These are phyloP conservation scores for Monocercomonoides exilis DNA, from an alignment of 78 protist genomes.

Conservation along the genomic window DNA sequence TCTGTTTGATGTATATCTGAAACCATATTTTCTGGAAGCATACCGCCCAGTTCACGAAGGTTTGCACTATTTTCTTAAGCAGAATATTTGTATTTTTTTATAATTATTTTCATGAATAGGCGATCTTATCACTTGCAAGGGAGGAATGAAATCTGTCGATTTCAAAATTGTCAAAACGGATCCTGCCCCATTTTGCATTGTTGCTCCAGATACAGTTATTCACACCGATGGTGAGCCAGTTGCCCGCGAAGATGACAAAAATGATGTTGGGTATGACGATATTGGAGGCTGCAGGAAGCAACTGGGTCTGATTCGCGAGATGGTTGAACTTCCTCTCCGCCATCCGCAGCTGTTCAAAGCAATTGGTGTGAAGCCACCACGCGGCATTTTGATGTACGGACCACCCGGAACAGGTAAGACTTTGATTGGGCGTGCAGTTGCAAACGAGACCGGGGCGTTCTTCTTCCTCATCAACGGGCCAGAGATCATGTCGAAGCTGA, in stretches of 20 bases:
- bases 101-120: constrained; percentile 5
- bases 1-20: constrained; percentile 90
- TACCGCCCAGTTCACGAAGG: constrained; percentile 98
- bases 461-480: constrained; percentile 98
- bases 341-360: constrained; percentile 96
- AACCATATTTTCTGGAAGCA: constrained; percentile 96
- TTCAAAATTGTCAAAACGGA: constrained; percentile 97
- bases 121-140: constrained; percentile 78
- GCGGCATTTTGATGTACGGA: constrained; percentile 91
- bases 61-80: background rate
- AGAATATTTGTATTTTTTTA: background rate
- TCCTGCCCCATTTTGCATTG: constrained; percentile 80
- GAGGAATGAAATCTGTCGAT: constrained; percentile 98
- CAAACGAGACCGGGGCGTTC: constrained; percentile 99
- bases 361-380: constrained; percentile 80
- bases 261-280: constrained; percentile 95
- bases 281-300: constrained; percentile 98
- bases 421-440: constrained; percentile 98
- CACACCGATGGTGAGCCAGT: constrained; percentile 99
- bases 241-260: constrained; percentile 95
- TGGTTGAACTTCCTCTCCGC: constrained; percentile 99
- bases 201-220: constrained; percentile 92
- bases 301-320: constrained; percentile 93
- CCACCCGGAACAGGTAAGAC: constrained; percentile 99
- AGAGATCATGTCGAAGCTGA: constrained; percentile 98